Evolutionary conservation across 108 stramenopile genomes (phyloP), one percentile per base, ranked within the genome.

Genomic region (Conticribra weissflogii): DNA sequence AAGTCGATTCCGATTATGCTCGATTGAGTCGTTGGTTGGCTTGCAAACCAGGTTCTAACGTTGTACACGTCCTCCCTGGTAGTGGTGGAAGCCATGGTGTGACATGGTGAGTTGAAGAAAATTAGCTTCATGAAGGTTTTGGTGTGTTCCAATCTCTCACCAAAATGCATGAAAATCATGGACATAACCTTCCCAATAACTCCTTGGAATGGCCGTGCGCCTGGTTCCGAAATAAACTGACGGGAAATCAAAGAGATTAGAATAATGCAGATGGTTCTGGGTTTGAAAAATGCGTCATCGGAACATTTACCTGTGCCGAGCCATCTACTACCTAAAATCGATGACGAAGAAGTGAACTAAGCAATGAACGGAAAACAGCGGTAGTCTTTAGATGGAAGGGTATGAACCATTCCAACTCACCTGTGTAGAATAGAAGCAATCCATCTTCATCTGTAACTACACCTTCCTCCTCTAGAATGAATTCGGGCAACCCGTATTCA

Each of bases 131-230:
- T 24, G 2, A n/a, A 3, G 0, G 28, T 23, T 16, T 7, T 2
- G 3, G 25, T 29, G 4, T 27, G 3, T 47, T 23, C 53, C 21
- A 53, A 50, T 51, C 34, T 18, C 3, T 34, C 64, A 48, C 72
- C 72, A 73, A 32, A 73, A 73, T 4, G 72, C 72, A 50, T 73
- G 72, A 49, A 49, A 65, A 21, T 73, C 63, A 15, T 30, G 24
- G 3, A 66, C 2, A 23, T 66, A 54, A 27, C 28, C 14, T 21
- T 27, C 1, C 52, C 27, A 66, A 34, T n/a, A 51, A n/a, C n/a
- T n/a, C n/a, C n/a, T n/a, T n/a, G n/a, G n/a, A 51, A 12, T 51
- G 5, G 15, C 5, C 5, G 50, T 51, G 50, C 9, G 50, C 16
- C 4, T n/a, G 5, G 15, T 51, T 51, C 4, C 21, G 4, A 21